phyloP scores from a whole-genome alignment of 192 early-diverging fungal genomes.

The Backusella psychrophila region DNA sequence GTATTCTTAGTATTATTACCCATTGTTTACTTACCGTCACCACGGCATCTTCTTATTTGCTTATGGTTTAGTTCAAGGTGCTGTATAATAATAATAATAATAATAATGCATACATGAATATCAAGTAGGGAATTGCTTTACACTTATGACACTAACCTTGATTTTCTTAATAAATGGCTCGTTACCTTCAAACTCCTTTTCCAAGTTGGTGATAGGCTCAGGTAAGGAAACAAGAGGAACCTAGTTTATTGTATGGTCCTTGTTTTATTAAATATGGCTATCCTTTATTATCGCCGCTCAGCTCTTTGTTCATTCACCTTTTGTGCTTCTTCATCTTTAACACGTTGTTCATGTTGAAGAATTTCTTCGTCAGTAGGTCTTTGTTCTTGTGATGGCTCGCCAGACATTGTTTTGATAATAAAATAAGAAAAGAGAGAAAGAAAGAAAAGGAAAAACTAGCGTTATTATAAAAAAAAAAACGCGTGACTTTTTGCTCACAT shows the following conservation, averaged over 20 bases:
- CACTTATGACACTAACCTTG: constrained; percentile 24
- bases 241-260: neutral
- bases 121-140: neutral
- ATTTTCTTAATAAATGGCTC: constrained; percentile 51
- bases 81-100: constrained; percentile 25
- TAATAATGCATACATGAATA: neutral
- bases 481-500: neutral
- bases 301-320: constrained; percentile 19
- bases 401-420: neutral
- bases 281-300: too few relatives aligned
- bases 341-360: constrained; percentile 42
- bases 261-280: neutral
- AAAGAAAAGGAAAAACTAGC: neutral
- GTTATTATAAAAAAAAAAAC: neutral
- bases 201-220: constrained; percentile 44
- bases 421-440: neutral
- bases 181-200: constrained; percentile 52
- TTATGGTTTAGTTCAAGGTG: constrained; percentile 43
- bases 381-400: neutral
- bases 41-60: constrained; percentile 53
- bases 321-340: constrained; percentile 58
- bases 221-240: constrained; percentile 52
- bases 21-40: constrained; percentile 45
- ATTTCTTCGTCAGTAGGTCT: constrained; percentile 42
- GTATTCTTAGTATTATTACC: neutral